Percentiles rank a stretch among this genome's conserved stretches.
Evolutionary conservation across 768 basidiomycete species (phyloP).

Genomic region (Hypholoma fasciculare): DNA sequence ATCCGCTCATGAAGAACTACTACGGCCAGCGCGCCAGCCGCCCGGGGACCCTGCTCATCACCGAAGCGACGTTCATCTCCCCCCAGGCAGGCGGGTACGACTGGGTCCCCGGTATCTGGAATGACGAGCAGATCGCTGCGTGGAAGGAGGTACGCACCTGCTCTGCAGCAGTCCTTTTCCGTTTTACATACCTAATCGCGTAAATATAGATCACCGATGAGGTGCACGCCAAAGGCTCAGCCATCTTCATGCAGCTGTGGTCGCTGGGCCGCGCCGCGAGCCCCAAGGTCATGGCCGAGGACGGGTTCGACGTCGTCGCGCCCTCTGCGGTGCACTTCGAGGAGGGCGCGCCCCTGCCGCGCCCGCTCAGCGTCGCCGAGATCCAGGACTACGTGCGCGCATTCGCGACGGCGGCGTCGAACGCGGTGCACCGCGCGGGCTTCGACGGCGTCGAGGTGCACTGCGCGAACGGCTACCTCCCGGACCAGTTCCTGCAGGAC

Average conservation of each 20-base stretch:
- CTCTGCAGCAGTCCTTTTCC: neutral
- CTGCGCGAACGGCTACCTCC: slow-evolving; percentile 45
- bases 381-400: slow-evolving; percentile 50
- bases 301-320: slow-evolving; percentile 33
- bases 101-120: slow-evolving; percentile 50
- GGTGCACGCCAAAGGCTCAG: slow-evolving; percentile 1
- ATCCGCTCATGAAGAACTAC: slow-evolving; percentile 39
- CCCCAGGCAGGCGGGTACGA: slow-evolving; percentile 36
- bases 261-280: slow-evolving; percentile 39
- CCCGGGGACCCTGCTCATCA: slow-evolving; percentile 54
- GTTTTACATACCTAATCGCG: neutral
- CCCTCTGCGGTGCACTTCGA: slow-evolving; percentile 30
- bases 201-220: neutral
- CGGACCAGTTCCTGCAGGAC: slow-evolving; percentile 65
- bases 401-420: slow-evolving; percentile 55
- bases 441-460: slow-evolving; percentile 67
- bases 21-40: slow-evolving; percentile 46
- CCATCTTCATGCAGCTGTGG: slow-evolving; percentile 8
- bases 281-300: slow-evolving; percentile 30
- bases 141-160: slow-evolving; percentile 47
- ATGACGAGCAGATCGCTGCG: slow-evolving; percentile 44
- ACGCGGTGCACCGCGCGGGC: slow-evolving; percentile 58
- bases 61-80: slow-evolving; percentile 57
- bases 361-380: slow-evolving; percentile 45
- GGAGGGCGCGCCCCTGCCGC: slow-evolving; percentile 25